Percentiles rank a stretch among this genome's conserved stretches.
Evolutionary conservation across 495 filamentous ascomycete species (phyloP).

Genomic region (Penicillium chermesinum): DNA sequence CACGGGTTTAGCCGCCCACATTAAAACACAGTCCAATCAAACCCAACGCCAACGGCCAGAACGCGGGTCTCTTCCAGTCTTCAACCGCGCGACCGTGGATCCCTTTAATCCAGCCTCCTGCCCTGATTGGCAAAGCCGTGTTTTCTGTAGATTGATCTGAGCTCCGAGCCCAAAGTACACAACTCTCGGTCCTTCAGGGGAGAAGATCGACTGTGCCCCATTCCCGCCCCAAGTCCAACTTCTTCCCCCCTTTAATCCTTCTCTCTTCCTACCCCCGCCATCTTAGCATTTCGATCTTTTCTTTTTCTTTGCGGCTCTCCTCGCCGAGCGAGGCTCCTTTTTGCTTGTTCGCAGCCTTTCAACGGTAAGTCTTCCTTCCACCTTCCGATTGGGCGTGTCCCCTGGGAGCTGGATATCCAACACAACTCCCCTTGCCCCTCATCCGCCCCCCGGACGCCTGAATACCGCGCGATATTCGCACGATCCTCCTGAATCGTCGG

Average conservation of each 20-base stretch:
- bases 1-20: background rate
- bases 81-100: background rate
- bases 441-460: background rate
- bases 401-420: slow-evolving; percentile 2
- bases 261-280: slow-evolving; percentile 8
- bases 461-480: background rate
- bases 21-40: background rate
- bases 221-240: slow-evolving; percentile 6
- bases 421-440: background rate
- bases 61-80: background rate
- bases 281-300: background rate
- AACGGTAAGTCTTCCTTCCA: background rate
- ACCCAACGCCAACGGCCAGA: background rate
- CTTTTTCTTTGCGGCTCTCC: slow-evolving; percentile 11
- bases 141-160: slow-evolving; percentile 27
- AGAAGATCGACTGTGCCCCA: slow-evolving; percentile 5
- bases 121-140: slow-evolving; percentile 18
- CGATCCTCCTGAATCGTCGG: background rate
- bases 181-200: slow-evolving; percentile 3
- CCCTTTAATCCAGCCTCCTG: background rate
- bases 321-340: slow-evolving; percentile 27
- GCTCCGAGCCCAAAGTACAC: background rate
- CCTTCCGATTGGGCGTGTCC: background rate
- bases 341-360: slow-evolving; percentile 1
- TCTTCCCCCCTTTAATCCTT: slow-evolving; percentile 10